These are phyloP conservation scores for Venturiaceae sp. DNA, from an alignment of 2,329 filamentous ascomycete genomes.

Conservation along the genomic window DNA sequence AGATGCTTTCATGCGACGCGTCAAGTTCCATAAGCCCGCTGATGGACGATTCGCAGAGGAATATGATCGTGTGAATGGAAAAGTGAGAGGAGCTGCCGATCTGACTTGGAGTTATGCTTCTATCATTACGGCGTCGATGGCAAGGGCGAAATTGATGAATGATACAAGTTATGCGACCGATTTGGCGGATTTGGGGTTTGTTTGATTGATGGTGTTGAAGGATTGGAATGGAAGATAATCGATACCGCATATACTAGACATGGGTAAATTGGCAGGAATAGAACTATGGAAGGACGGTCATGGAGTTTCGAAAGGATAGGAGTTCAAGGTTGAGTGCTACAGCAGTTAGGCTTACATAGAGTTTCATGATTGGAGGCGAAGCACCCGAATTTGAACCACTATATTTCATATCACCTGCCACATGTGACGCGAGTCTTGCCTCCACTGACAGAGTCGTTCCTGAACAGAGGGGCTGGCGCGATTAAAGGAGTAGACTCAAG, in stretches of 20 bases:
- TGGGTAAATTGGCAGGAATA: not conserved
- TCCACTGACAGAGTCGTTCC: too few relatives aligned
- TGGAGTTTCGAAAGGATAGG: too few relatives aligned
- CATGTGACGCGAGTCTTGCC: too few relatives aligned
- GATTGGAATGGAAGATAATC: not conserved
- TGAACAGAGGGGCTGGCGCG: too few relatives aligned
- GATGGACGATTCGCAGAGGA: slow-evolving; percentile 19
- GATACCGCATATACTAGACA: not conserved
- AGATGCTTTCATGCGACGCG: slow-evolving; percentile 22
- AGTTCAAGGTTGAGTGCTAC: too few relatives aligned
- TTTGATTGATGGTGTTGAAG: not conserved
- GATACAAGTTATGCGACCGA: slow-evolving; percentile 12
- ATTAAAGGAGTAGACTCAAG: too few relatives aligned
- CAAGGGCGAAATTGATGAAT: slow-evolving; percentile 15
- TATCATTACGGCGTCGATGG: slow-evolving; percentile 15
- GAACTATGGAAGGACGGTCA: too few relatives aligned
- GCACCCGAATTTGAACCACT: too few relatives aligned
- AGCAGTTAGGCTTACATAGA: too few relatives aligned
- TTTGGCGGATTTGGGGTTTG: slow-evolving; percentile 3
- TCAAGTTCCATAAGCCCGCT: slow-evolving; percentile 21
- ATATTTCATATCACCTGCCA: too few relatives aligned
- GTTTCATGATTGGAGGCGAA: too few relatives aligned
- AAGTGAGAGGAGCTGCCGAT: slow-evolving; percentile 18
- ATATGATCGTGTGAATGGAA: slow-evolving; percentile 19
- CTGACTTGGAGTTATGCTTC: slow-evolving; percentile 25